Evolutionary conservation across 768 basidiomycete genomes (phyloP), one percentile per base, ranked within the genome.

Genomic region (Cubamyces sp.): DNA sequence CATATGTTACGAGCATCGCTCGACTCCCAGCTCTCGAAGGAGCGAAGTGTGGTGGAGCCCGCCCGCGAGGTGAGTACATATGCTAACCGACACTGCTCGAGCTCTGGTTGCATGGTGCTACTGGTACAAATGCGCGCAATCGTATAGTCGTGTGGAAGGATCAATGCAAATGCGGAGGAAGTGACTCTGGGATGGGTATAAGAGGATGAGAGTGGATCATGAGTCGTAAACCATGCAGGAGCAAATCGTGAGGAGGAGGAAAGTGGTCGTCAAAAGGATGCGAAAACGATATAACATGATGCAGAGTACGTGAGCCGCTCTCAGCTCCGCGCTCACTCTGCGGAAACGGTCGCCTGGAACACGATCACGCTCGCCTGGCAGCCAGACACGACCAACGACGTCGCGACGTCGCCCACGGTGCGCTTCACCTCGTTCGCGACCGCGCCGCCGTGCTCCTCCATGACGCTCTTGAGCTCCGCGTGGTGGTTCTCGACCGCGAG

Each of bases 391-490:
- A 94, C 84, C 71, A 96, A 84, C 47, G 87, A 87, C 42, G 88
- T 84, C 2, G 86, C 91, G 18, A 92, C 87, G 71, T 96, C 92
- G 3, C 96, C 96, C 25, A 96, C 79, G 21, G 94, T 94, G 77
- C 90, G 89, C 71, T 82, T 79, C 61, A 94, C 84, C 70, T 92
- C 91, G 3, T 78, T 69, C 0, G 83, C 82, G 4, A 88, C 78
- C 28, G 61, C 66, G 9, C 81, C 66, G 9, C 81, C 84, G 65
- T 87, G 79, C 64, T 85, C 82, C 18, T 82, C 80, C 72, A 87
- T 77, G 21, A 94, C 65, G 45, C 79, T 76, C 64, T 84, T 85
- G 58, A 95, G 73, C 76, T 97, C 95, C n/a, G 69, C 74, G 5
- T 78, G 73, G 70, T 94, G 92, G 59, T 86, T 82, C 75, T 90